Base-by-base conservation (phyloP, 441 rosid genomes). In the Metrosideros polymorpha region DNA sequence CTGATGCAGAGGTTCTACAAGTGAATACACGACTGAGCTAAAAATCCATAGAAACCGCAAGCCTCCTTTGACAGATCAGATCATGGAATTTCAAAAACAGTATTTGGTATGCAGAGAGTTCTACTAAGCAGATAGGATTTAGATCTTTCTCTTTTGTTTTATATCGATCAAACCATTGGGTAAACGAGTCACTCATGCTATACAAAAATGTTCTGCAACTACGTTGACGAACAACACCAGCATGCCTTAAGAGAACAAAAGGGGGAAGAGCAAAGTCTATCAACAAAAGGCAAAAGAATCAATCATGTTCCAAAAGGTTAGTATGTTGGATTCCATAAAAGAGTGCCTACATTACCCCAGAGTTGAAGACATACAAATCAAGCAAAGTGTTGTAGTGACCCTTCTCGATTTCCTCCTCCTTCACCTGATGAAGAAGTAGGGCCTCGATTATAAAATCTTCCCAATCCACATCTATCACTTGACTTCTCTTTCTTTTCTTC, bases 371-470 rank as follows among this genome's bases (percentile, higher is more conserved):
- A 89, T 95, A 90, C 87, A 96, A 90, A 63, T 82, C 96, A 86
- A 95, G 39, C 93, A 98, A 90, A 50, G 94, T 87, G 85, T 91
- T 96, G 89, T 95, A 98, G 82, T 95, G 92, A 8, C 99, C 99
- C 87, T 91, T 94, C 92, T 94, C 96, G 30, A 98, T 95, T 89
- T 98, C 98, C 89, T 92, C 95, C 53, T 94, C 98, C 15, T 94
- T 92, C 88, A 95, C 99, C 86, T 83, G 89, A 89, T 94, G 96
- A 59, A 96, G 92, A 52, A 95, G 92, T 43, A 96, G 95, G 76
- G 95, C 92, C 90, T 98, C 98, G 42, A 98, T 95, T 43, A 98
- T 85, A 86, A 95, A 91, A 91, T 95, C 99, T 85, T 96, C 98
- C 98, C 97, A 95, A 90, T 94, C 96, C 86, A 95, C 89, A 47